phyloP scores from a whole-genome alignment of 345 rosid species.

The Lepidium didymum region DNA sequence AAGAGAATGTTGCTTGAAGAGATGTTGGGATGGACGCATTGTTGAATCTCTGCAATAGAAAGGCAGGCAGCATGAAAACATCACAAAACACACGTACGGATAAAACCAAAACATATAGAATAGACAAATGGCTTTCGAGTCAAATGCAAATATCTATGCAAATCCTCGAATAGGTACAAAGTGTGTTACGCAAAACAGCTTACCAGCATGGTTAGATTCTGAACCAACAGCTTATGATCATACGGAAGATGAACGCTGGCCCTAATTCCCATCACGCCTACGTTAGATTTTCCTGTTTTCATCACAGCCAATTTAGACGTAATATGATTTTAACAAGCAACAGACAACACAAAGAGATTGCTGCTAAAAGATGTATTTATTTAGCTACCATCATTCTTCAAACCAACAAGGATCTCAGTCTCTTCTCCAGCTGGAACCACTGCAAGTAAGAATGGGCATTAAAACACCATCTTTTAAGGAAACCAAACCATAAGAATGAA shows the following conservation, averaged over 20 bases:
- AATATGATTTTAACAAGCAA: background rate
- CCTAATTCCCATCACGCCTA: constrained; percentile 72
- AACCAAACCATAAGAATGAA: background rate
- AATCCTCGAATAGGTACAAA: background rate
- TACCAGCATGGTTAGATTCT: constrained; percentile 86
- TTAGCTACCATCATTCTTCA: constrained; percentile 77
- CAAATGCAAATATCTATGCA: too few species aligned
- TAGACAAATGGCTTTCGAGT: too few species aligned
- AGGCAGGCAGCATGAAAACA: background rate
- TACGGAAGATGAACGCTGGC: constrained; percentile 88
- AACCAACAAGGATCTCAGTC: constrained; percentile 71
- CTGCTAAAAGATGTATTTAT: background rate
- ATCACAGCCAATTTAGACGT: constrained; percentile 10
- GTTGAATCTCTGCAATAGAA: constrained; percentile 63
- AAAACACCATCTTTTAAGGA: background rate
- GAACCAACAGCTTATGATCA: constrained; percentile 72
- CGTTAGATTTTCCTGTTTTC: constrained; percentile 49
- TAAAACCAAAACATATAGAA: background rate
- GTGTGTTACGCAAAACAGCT: background rate
- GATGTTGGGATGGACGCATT: constrained; percentile 76
- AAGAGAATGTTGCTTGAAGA: constrained; percentile 80
- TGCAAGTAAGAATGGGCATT: constrained; percentile 26
- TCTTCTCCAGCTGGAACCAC: constrained; percentile 90
- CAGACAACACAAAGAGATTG: background rate
- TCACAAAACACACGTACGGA: background rate